These are phyloP conservation scores for Domatiomyces catenatus DNA, from an alignment of 2,329 filamentous ascomycete species.

Conservation along the genomic window DNA sequence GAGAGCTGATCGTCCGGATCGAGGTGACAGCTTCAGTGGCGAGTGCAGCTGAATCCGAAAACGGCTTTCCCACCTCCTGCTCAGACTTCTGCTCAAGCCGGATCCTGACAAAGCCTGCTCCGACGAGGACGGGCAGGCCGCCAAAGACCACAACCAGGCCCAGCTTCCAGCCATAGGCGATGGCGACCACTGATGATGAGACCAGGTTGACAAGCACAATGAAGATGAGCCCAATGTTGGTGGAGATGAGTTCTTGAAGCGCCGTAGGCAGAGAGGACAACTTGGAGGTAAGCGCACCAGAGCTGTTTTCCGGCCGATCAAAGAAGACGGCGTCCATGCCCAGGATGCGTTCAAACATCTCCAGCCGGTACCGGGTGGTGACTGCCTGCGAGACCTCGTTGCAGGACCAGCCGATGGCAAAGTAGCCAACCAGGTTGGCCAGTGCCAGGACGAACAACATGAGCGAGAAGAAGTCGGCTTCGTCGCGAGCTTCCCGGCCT, in stretches of 20 bases:
- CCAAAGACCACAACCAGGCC: conserved; percentile 35
- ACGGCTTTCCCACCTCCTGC: conserved; percentile 29
- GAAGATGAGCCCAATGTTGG: conserved; percentile 35
- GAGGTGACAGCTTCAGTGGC: conserved; percentile 37
- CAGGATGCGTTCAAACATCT: conserved; percentile 18
- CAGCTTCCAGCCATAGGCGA: conserved; percentile 37
- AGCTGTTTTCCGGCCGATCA: conserved; percentile 20
- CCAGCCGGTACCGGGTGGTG: conserved; percentile 12
- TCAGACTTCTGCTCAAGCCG: conserved; percentile 36
- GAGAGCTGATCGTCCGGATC: conserved; percentile 36
- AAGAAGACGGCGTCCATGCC: conserved; percentile 22
- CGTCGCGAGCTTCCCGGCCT: conserved; percentile 9
- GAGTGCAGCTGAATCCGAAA: conserved; percentile 33
- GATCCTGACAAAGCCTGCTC: conserved; percentile 34
- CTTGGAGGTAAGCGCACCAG: conserved; percentile 19
- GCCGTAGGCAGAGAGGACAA: conserved; percentile 18
- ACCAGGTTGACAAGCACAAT: conserved; percentile 33
- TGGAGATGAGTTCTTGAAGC: conserved; percentile 36
- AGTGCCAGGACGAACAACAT: conserved; percentile 34
- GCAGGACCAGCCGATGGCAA: conserved; percentile 22
- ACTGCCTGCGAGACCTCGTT: conserved; percentile 19
- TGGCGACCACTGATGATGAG: conserved; percentile 31
- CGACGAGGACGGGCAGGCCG: conserved; percentile 32
- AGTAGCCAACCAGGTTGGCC: conserved; percentile 26
- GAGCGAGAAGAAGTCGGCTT: conserved; percentile 31